A percentile compares a stretch with the other conserved stretches of the same genome.
phyloP scores from a whole-genome alignment of 2,329 filamentous ascomycete species.

The Beauveria rudraprayagi region DNA sequence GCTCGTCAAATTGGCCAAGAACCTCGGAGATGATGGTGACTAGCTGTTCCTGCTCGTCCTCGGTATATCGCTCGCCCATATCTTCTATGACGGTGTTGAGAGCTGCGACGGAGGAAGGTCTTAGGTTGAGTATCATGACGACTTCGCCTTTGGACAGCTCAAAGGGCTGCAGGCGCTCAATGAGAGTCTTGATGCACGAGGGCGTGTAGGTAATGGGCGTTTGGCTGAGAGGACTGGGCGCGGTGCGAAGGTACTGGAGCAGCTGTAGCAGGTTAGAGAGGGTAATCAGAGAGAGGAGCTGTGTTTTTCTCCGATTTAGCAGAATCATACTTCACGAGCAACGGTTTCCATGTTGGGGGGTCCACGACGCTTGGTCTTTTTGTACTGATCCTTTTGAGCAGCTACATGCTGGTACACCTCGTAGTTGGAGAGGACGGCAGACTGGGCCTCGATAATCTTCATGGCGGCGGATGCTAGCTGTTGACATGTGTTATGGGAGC shows the following conservation, averaged over 20 bases:
- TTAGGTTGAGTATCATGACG: conserved; percentile 59
- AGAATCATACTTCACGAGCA: conserved; percentile 50
- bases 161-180: conserved; percentile 47
- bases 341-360: conserved; percentile 53
- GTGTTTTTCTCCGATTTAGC: not conserved
- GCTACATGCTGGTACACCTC: conserved; percentile 62
- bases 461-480: conserved; percentile 27
- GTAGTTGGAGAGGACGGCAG: conserved; percentile 62
- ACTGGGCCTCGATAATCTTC: conserved; percentile 66
- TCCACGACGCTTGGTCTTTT: conserved; percentile 41
- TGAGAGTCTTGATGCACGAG: conserved; percentile 43
- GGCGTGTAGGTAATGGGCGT: conserved; percentile 45
- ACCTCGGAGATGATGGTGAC: conserved; percentile 48
- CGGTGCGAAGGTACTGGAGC: conserved; percentile 50
- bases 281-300: not conserved
- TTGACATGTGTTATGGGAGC: no score
- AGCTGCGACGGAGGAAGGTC: conserved; percentile 47
- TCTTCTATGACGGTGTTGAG: conserved; percentile 60
- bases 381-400: conserved; percentile 46
- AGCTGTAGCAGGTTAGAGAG: conserved; percentile 33
- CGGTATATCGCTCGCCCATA: conserved; percentile 50
- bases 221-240: conserved; percentile 48
- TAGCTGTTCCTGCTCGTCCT: conserved; percentile 51
- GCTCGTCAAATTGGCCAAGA: conserved; percentile 42
- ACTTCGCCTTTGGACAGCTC: conserved; percentile 60